Percentiles rank a stretch among this genome's conserved stretches.
These are phyloP conservation scores for Neurospora sp. DNA, from an alignment of 495 filamentous ascomycete genomes.

Conservation along the genomic window DNA sequence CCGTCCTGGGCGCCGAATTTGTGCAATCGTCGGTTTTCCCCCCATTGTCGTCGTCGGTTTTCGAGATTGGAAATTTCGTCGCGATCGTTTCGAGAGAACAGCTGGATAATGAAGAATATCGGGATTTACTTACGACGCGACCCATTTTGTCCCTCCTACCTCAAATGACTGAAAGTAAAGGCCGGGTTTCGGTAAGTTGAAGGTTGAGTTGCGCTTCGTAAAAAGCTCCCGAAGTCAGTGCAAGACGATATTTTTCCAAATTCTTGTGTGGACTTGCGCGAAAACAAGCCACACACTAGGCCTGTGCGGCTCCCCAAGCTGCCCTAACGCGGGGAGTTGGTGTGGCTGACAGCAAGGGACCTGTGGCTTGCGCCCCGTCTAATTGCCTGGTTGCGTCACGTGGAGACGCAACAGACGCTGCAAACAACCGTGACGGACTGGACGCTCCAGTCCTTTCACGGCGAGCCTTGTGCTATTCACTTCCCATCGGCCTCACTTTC, in stretches of 20 bases:
- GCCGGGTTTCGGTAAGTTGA: constrained; percentile 22
- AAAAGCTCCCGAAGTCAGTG: constrained; percentile 17
- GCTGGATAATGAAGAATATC: constrained; percentile 4
- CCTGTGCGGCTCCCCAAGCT: constrained; percentile 12
- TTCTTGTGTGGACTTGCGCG: constrained; percentile 25
- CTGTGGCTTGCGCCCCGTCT: neutral
- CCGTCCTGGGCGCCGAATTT: constrained; percentile 7
- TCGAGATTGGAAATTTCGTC: constrained; percentile 8
- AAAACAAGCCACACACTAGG: constrained; percentile 16
- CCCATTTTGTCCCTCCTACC: constrained; percentile 37
- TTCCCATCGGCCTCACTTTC: neutral
- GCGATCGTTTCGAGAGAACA: constrained; percentile 1
- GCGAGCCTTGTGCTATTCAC: neutral
- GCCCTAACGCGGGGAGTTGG: constrained; percentile 23
- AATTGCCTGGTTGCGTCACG: neutral
- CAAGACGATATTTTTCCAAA: constrained; percentile 27
- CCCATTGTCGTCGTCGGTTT: neutral
- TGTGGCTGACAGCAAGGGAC: constrained; percentile 4
- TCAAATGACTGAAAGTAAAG: constrained; percentile 20
- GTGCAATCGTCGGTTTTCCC: neutral
- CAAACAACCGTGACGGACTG: neutral
- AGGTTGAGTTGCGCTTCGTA: constrained; percentile 18
- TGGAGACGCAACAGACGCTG: neutral
- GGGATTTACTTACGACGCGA: constrained; percentile 40
- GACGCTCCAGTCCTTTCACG: neutral